phyloP scores from a whole-genome alignment of 257 asterid genomes.

The Lithospermum erythrorhizon region DNA sequence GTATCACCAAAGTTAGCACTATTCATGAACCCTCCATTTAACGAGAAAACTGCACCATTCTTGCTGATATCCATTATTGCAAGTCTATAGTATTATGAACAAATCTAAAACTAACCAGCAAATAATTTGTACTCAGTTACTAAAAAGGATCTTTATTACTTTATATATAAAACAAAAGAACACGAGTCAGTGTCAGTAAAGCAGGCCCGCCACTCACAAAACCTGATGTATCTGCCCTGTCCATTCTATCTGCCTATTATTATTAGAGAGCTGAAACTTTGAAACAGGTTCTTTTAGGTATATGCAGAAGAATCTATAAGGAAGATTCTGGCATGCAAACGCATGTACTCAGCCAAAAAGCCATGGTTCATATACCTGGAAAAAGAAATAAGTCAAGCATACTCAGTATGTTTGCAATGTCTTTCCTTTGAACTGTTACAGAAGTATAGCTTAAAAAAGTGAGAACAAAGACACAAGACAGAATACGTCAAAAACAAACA shows the following conservation, averaged over 20 bases:
- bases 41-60: slow-evolving; percentile 30
- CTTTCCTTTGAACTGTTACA: not conserved
- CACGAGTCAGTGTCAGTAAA: slow-evolving; percentile 15
- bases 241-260: slow-evolving; percentile 28
- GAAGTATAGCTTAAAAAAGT: not conserved
- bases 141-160: not conserved
- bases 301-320: not conserved
- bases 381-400: slow-evolving; percentile 3
- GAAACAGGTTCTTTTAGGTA: not conserved
- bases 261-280: not conserved
- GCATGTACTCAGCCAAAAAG: slow-evolving; percentile 12
- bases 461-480: not conserved
- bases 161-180: not conserved
- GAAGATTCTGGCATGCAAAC: slow-evolving; percentile 1
- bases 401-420: not conserved
- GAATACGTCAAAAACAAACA: not conserved
- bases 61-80: slow-evolving; percentile 21
- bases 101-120: not conserved
- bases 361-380: slow-evolving; percentile 27
- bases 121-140: not conserved
- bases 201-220: slow-evolving; percentile 78
- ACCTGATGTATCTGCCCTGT: slow-evolving; percentile 75
- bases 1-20: slow-evolving; percentile 40
- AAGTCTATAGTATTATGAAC: not conserved
- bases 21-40: slow-evolving; percentile 25